Conservation (phyloP, 2,329 filamentous ascomycete genomes). For the Mycosphaerella sp. region DNA sequence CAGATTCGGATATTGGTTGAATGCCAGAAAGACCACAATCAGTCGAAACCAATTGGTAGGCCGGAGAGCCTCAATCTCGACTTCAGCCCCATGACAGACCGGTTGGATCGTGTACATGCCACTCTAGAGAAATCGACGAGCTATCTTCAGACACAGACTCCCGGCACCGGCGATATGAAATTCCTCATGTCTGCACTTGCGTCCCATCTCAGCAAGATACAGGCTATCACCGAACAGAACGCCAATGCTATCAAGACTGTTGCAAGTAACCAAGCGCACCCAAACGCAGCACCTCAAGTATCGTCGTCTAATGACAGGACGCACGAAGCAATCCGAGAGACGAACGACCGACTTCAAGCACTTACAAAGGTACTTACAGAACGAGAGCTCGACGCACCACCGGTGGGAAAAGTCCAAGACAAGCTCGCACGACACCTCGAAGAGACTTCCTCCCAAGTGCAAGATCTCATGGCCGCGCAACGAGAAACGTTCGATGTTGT, state of each 20-base stretch:
- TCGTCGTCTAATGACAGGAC: constrained; percentile 6
- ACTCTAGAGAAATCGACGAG: constrained; percentile 17
- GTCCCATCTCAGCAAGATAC: constrained; percentile 27
- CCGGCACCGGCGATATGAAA: constrained; percentile 22
- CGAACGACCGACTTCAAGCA: background rate
- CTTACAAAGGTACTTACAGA: constrained; percentile 1
- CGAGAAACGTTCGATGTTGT: constrained; percentile 26
- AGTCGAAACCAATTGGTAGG: background rate
- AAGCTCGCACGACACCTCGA: constrained; percentile 18
- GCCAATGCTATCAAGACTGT: constrained; percentile 21
- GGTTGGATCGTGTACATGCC: constrained; percentile 21
- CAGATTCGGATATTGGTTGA: constrained; percentile 21
- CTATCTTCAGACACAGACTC: constrained; percentile 2
- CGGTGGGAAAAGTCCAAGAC: constrained; percentile 5
- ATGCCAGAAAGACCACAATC: constrained; percentile 4
- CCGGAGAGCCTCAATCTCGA: constrained; percentile 22
- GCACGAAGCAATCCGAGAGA: constrained; percentile 9
- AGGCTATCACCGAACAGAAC: constrained; percentile 28
- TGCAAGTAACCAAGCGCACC: constrained; percentile 12
- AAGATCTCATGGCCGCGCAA: constrained; percentile 26
- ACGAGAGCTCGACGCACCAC: background rate
- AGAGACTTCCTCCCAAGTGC: constrained; percentile 23
- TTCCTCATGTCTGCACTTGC: constrained; percentile 27
- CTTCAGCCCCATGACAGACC: constrained; percentile 26
- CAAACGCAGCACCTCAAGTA: background rate